These are phyloP conservation scores for Vitis cinerea DNA, from an alignment of 164 flowering plant species.

Conservation along the genomic window DNA sequence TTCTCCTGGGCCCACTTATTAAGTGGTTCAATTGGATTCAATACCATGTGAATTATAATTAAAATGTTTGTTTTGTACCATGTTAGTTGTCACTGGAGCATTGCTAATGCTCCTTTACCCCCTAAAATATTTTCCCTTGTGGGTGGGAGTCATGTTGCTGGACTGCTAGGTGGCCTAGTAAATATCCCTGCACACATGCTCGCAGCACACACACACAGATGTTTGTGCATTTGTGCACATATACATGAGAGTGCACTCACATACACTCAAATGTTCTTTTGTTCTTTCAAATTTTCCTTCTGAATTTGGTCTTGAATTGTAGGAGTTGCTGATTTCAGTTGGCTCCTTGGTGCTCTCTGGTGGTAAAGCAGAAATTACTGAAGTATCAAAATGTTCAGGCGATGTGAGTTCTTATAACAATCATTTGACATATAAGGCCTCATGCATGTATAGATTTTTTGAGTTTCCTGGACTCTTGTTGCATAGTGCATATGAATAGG, in stretches of 20 bases:
- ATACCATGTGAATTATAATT: neutral
- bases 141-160: too few relatives aligned
- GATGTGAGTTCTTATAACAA: slow-evolving; percentile 63
- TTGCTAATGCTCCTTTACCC: neutral
- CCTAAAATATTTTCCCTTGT: too few relatives aligned
- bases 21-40: neutral
- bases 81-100: neutral
- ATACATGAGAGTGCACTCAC: too few relatives aligned
- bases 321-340: slow-evolving; percentile 74
- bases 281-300: neutral
- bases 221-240: too few relatives aligned
- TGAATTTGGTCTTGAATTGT: slow-evolving; percentile 14
- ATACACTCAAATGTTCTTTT: neutral
- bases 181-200: too few relatives aligned
- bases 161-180: too few relatives aligned
- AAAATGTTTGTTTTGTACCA: neutral
- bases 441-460: neutral
- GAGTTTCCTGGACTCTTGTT: neutral
- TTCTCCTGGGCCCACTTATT: neutral
- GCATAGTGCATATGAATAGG: neutral
- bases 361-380: slow-evolving; percentile 77
- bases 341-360: slow-evolving; percentile 63
- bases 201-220: too few relatives aligned
- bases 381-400: slow-evolving; percentile 75
- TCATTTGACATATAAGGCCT: neutral